Evolutionary conservation across 2,329 filamentous ascomycete genomes (phyloP).

Genomic region (Fusarium sublunatum): DNA sequence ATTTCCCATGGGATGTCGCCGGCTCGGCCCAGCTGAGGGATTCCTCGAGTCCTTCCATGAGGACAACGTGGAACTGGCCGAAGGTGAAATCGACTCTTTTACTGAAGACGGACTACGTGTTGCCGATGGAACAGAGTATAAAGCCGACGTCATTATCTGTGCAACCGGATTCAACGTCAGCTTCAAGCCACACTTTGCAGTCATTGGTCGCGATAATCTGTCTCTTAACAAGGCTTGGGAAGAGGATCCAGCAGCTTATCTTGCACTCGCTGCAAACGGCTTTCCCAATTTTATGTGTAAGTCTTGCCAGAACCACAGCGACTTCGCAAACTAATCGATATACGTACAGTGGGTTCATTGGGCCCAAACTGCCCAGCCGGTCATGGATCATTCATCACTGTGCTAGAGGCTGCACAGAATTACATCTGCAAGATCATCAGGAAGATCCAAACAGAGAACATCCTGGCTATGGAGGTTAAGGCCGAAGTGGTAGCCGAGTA

Average conservation of each 20-base stretch:
- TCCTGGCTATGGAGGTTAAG: constrained; percentile 14
- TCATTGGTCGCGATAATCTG: constrained; percentile 24
- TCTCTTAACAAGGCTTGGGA: constrained; percentile 44
- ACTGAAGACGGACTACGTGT: constrained; percentile 17
- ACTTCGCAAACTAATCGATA: background rate
- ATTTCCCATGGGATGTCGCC: constrained; percentile 55
- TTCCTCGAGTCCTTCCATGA: constrained; percentile 50
- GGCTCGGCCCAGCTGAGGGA: constrained; percentile 58
- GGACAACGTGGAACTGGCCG: constrained; percentile 39
- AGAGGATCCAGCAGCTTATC: constrained; percentile 42
- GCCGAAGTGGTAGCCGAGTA: constrained; percentile 2
- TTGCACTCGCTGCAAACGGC: constrained; percentile 42
- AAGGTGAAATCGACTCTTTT: constrained; percentile 18
- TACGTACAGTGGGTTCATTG: constrained; percentile 3
- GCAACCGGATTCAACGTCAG: constrained; percentile 41
- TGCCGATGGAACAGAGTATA: constrained; percentile 12
- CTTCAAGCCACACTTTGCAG: constrained; percentile 43
- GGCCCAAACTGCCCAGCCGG: constrained; percentile 18
- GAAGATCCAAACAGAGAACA: constrained; percentile 25
- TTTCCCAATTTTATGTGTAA: constrained; percentile 44
- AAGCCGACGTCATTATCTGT: constrained; percentile 28
- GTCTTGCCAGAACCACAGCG: no score
- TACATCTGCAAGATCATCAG: constrained; percentile 19
- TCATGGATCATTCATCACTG: constrained; percentile 17
- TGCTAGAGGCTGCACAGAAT: constrained; percentile 16